phyloP scores from a whole-genome alignment of 345 rosid species.

The Heritiera littoralis region DNA sequence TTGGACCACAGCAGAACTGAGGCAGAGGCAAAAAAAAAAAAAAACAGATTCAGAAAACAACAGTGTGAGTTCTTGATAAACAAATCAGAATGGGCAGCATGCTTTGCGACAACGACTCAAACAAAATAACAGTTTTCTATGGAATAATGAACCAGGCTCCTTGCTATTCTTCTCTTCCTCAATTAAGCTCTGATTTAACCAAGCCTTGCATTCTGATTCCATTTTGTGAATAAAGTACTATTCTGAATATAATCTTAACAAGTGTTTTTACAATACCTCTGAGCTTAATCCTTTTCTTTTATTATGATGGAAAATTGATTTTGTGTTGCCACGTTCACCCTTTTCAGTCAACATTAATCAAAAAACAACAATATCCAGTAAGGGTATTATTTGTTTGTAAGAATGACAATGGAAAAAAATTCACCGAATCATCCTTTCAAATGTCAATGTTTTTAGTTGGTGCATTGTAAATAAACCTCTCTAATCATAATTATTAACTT shows the following conservation, averaged over 20 bases:
- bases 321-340: not conserved
- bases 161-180: no score
- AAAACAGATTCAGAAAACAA: not conserved
- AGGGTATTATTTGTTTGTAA: not conserved
- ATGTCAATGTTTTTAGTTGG: constrained; percentile 36
- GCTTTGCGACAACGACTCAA: not conserved
- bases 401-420: not conserved
- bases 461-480: constrained; percentile 6
- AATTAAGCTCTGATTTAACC: no score
- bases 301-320: not conserved
- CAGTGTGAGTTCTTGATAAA: not conserved
- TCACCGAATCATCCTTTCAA: constrained; percentile 22
- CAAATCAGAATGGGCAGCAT: constrained; percentile 1
- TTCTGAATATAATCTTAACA: no score
- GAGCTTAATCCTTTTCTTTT: no score
- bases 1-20: constrained; percentile 1
- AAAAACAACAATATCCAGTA: not conserved
- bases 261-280: no score
- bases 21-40: not conserved
- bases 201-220: no score
- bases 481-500: not conserved
- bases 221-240: no score
- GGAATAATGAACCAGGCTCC: no score
- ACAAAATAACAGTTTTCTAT: not conserved
- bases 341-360: not conserved